Evolutionary conservation across 1,284 basidiomycete species (phyloP).

Genomic region (Ganoderma lingzhi): DNA sequence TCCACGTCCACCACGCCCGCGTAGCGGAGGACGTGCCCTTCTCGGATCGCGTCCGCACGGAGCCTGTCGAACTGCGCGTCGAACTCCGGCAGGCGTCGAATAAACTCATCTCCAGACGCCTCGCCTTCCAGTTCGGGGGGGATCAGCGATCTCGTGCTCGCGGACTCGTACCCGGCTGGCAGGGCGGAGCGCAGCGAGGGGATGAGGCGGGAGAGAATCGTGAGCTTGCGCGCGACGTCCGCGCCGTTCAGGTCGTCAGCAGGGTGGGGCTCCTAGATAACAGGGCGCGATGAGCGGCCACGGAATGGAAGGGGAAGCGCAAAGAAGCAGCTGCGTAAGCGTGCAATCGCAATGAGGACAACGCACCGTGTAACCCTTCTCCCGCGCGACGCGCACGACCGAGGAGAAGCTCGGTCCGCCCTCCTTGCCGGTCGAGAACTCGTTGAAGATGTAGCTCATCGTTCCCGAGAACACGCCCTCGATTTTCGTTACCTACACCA

Average conservation of each 20-base stretch:
- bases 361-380: constrained; percentile 92
- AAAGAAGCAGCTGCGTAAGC: background rate
- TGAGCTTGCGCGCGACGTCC: constrained; percentile 97
- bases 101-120: constrained; percentile 82
- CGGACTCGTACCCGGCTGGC: constrained; percentile 78
- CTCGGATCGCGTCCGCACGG: constrained; percentile 78
- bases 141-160: constrained; percentile 88
- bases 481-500: constrained; percentile 71
- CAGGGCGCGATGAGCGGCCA: background rate
- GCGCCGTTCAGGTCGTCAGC: constrained; percentile 96
- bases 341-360: constrained; percentile 2
- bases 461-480: constrained; percentile 95
- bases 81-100: constrained; percentile 83
- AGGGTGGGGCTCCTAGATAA: constrained; percentile 90
- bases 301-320: background rate
- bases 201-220: constrained; percentile 90
- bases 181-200: constrained; percentile 61
- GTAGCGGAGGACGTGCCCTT: constrained; percentile 89
- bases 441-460: constrained; percentile 99
- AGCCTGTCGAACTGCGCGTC: constrained; percentile 85
- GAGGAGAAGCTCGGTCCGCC: constrained; percentile 83
- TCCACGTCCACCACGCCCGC: constrained; percentile 94
- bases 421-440: constrained; percentile 78
- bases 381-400: constrained; percentile 89
- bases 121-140: constrained; percentile 78